Conservation (phyloP, 2,329 filamentous ascomycete genomes). For the Cladophialophora chaetospira region DNA sequence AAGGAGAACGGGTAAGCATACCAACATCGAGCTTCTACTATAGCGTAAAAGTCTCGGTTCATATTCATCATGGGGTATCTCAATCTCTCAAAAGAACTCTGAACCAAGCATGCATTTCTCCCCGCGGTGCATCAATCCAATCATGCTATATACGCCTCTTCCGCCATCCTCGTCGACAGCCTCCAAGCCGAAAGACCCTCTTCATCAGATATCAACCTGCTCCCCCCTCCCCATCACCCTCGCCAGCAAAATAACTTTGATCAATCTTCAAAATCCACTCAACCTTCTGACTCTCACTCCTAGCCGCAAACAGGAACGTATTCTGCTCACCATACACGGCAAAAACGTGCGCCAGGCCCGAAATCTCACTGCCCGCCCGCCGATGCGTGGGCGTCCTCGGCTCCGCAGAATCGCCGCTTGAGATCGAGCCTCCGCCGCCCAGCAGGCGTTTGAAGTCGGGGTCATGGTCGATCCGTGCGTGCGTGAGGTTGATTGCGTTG, state of each 20-base stretch:
- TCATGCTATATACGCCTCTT: no score
- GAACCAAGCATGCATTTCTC: not conserved
- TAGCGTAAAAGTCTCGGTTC: not conserved
- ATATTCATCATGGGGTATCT: not conserved
- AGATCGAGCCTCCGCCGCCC: slow-evolving; percentile 44
- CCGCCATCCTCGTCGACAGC: no score
- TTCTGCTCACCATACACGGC: slow-evolving; percentile 93
- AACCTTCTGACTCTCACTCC: slow-evolving; percentile 87
- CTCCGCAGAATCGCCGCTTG: slow-evolving; percentile 23
- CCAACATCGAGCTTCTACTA: no score
- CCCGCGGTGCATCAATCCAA: no score
- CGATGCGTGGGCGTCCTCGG: slow-evolving; percentile 34
- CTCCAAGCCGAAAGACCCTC: no score
- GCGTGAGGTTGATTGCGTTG: slow-evolving; percentile 82
- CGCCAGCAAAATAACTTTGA: slow-evolving; percentile 64
- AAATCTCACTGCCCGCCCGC: slow-evolving; percentile 35
- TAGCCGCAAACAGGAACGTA: slow-evolving; percentile 89
- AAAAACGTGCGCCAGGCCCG: slow-evolving; percentile 72
- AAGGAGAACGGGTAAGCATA: no score
- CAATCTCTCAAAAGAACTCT: not conserved
- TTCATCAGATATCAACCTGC: not conserved
- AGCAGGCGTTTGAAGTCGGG: slow-evolving; percentile 83
- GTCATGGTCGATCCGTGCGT: slow-evolving; percentile 87
- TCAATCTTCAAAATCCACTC: slow-evolving; percentile 98
- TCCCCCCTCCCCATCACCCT: slow-evolving; percentile 22